A percentile compares a stretch with the other conserved stretches of the same genome.
Evolutionary conservation across 176 grass and related monocot species (phyloP).

Genomic region (Chloris gayana): DNA sequence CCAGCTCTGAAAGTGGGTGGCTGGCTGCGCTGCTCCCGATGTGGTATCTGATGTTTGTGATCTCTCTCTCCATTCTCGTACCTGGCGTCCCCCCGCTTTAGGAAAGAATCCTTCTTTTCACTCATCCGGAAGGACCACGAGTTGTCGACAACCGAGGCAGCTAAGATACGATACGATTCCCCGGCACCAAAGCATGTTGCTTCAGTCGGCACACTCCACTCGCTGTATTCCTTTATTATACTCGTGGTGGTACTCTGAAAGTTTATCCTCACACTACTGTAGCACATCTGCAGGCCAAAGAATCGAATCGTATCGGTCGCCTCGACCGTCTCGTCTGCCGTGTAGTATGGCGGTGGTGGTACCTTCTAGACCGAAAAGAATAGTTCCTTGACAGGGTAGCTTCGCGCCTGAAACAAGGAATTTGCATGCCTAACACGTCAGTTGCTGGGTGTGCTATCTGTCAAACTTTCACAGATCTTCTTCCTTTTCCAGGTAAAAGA

Average conservation of each 20-base stretch:
- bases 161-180: conserved; percentile 28
- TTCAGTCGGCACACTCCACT: background rate
- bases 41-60: no score
- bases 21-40: background rate
- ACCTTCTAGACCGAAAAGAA: background rate
- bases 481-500: background rate
- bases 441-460: background rate
- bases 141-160: background rate
- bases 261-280: background rate
- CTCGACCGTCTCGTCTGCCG: background rate
- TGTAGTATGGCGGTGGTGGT: no score
- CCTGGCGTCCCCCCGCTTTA: background rate
- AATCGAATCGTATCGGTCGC: background rate
- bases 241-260: no score
- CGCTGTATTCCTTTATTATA: no score
- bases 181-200: conserved; percentile 24
- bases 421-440: conserved; percentile 9
- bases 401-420: no score
- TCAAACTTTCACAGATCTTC: background rate
- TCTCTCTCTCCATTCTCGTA: conserved; percentile 32
- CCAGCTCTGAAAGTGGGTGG: background rate
- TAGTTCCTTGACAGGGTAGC: no score
- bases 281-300: no score
- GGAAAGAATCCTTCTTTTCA: conserved; percentile 26
- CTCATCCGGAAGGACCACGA: background rate